Evolutionary conservation across 768 basidiomycete genomes (phyloP).

Genomic region (Pleurotus pulmonarius): DNA sequence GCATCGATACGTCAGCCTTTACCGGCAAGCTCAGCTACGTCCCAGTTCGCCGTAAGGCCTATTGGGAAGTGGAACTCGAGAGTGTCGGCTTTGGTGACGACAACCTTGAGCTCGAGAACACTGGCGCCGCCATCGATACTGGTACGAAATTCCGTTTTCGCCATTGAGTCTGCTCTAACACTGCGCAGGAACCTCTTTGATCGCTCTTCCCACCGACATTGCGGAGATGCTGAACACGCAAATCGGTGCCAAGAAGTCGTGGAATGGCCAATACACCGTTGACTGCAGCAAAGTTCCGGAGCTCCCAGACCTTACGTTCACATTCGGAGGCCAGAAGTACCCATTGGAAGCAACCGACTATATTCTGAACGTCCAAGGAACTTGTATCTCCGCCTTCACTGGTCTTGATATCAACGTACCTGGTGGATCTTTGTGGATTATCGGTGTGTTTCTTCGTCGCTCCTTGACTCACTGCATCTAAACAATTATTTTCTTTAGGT

Average conservation of each 20-base stretch:
- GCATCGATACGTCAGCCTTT: conserved; percentile 76
- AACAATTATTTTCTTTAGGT: conserved; percentile 56
- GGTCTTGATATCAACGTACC: conserved; percentile 88
- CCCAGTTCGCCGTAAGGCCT: conserved; percentile 91
- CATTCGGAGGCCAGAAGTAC: conserved; percentile 78
- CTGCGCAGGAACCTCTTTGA: conserved; percentile 79
- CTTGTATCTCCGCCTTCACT: conserved; percentile 92
- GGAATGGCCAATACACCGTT: conserved; percentile 94
- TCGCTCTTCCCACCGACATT: conserved; percentile 89
- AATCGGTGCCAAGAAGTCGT: conserved; percentile 91
- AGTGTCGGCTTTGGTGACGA: conserved; percentile 85
- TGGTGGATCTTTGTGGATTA: conserved; percentile 80
- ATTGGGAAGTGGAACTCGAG: conserved; percentile 97
- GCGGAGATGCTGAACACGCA: conserved; percentile 97
- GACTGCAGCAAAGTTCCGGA: conserved; percentile 82
- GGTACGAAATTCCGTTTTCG: conserved; percentile 33
- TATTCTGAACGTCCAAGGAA: conserved; percentile 84
- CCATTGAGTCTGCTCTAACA: background rate
- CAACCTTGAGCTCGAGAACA: conserved; percentile 84
- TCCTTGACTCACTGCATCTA: conserved; percentile 18
- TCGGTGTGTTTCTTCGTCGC: conserved; percentile 49
- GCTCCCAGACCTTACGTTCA: conserved; percentile 83
- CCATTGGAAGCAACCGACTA: conserved; percentile 83
- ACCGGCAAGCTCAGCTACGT: conserved; percentile 80
- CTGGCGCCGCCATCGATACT: conserved; percentile 91